Evolutionary conservation across 495 filamentous ascomycete genomes (phyloP), one percentile per base, ranked within the genome.

Genomic region (Apodospora peruviana): DNA sequence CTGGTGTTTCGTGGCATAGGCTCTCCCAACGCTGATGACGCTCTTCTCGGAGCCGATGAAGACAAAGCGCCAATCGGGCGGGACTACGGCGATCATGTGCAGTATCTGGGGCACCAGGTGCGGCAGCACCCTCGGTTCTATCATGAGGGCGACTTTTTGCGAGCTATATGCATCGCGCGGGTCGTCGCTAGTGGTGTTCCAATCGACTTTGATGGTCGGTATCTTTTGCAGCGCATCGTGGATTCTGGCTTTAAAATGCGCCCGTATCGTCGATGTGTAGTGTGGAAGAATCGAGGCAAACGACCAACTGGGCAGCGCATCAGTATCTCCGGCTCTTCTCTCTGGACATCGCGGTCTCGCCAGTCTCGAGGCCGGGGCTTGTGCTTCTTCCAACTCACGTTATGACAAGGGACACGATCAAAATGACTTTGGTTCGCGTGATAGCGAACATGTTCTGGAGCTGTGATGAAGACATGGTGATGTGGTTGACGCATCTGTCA

Each of bases 1-100:
- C 24, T 75, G 74, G 32, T 63, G 66, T 45, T 70, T 64, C 9
- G 71, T 64, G 10, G 71, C 61, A 12, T 65, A 64, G 27, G 69
- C 66, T 36, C 59, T 53, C 12, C 58, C 65, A 8, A 77, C 59
- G 51, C 61, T 66, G 14, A 55, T 43, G 0, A 72, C 62, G 39
- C 69, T 73, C 40, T 66, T 46, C 17, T 65, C 56, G 3, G 70
- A 67, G 21, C 74, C 75, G 46, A 76, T 62, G 51, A 76, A 76
- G 35, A 73, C 38, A 52, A 78, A 77, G 20, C 70, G 65, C 74
- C 75, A 77, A 53, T 76, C 73, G 8, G 71, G 64, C 9, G 74
- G 75, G 0, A 76, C 71, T 18, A 76, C 71, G 0, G 67, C 59
- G 10, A 74, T 74, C 68, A 77, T 74, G 53, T 76, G 71, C 2